Conservation (phyloP, 805 yeast genomes). For the Jamesozyma spencerorum region DNA sequence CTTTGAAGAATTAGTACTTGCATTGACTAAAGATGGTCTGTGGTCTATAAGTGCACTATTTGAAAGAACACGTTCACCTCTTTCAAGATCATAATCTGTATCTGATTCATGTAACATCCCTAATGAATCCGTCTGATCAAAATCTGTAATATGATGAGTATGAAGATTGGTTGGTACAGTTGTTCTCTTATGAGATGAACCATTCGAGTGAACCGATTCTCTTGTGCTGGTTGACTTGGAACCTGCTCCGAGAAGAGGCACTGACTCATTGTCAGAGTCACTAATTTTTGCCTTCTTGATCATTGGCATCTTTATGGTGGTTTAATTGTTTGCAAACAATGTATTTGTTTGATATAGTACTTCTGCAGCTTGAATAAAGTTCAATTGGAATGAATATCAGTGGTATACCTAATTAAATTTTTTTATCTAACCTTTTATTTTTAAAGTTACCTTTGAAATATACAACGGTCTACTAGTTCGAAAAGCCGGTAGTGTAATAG, state of each 20-base stretch:
- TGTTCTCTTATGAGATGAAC: constrained; percentile 1
- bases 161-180: constrained; percentile 3
- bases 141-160: constrained; percentile 15
- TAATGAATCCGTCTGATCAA: constrained; percentile 28
- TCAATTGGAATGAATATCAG: too few relatives aligned
- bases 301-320: too few relatives aligned
- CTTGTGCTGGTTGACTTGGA: not conserved
- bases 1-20: not conserved
- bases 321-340: too few relatives aligned
- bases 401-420: too few relatives aligned
- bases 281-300: not conserved
- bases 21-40: constrained; percentile 14
- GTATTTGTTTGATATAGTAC: too few relatives aligned
- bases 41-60: constrained; percentile 21
- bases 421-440: too few relatives aligned
- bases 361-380: too few relatives aligned
- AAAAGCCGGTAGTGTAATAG: too few relatives aligned
- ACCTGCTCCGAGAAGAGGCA: not conserved
- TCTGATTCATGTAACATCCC: constrained; percentile 27
- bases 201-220: not conserved
- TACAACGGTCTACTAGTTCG: too few relatives aligned
- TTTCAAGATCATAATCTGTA: constrained; percentile 9
- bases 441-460: too few relatives aligned
- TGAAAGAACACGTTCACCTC: constrained; percentile 8
- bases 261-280: not conserved